Conservation (phyloP, 2,329 filamentous ascomycete species). For the Epicoccum nigrum region DNA sequence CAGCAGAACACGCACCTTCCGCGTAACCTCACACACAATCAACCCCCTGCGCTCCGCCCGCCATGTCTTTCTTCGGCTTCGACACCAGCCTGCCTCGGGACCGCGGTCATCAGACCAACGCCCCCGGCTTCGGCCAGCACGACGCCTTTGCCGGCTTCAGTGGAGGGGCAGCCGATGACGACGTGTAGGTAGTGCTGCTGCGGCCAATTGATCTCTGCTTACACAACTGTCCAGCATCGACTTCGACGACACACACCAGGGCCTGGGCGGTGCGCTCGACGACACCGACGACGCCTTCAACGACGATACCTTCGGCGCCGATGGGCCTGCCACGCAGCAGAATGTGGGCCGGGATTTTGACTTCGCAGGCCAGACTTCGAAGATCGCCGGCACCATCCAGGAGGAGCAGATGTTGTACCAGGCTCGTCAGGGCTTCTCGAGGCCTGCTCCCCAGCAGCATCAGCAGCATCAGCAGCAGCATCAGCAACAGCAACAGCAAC, state of each 20-base stretch:
- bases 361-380: constrained; percentile 91
- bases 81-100: constrained; percentile 71
- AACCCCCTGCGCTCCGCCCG: constrained; percentile 7
- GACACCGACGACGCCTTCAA: constrained; percentile 95
- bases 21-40: constrained; percentile 9
- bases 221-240: constrained; percentile 68
- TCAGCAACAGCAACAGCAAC: constrained; percentile 59
- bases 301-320: constrained; percentile 83
- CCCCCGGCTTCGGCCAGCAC: constrained; percentile 82
- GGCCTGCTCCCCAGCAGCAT: constrained; percentile 60
- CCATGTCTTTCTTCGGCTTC: constrained; percentile 93
- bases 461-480: constrained; percentile 53
- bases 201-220: constrained; percentile 48
- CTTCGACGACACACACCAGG: constrained; percentile 98
- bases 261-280: constrained; percentile 86
- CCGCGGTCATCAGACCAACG: constrained; percentile 68
- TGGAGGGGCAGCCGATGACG: constrained; percentile 62
- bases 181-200: constrained; percentile 57
- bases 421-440: constrained; percentile 63
- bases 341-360: constrained; percentile 91
- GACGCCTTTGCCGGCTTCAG: constrained; percentile 90
- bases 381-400: constrained; percentile 82
- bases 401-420: constrained; percentile 88
- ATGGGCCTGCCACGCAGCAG: constrained; percentile 55
- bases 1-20: constrained; percentile 4